Conservation (phyloP, 202 grass and related monocot genomes). For the Digitaria exilis region DNA sequence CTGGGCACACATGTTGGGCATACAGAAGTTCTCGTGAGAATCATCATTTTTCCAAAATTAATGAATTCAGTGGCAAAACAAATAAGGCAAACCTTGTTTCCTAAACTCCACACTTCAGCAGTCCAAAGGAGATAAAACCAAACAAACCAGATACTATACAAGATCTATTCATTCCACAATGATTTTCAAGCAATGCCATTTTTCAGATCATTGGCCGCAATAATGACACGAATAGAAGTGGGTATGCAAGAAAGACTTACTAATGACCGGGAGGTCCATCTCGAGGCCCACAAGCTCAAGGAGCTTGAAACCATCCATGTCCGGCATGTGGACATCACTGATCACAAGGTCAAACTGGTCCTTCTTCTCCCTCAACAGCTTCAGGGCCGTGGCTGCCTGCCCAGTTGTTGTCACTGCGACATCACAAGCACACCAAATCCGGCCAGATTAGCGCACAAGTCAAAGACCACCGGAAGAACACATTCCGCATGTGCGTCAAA, state of each 20-base stretch:
- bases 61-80: conserved; percentile 4
- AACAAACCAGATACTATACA: conserved; percentile 3
- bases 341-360: conserved; percentile 92
- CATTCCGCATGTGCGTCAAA: conserved; percentile 1
- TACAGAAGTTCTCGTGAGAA: background rate
- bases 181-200: conserved; percentile 13
- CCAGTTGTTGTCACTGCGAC: conserved; percentile 81
- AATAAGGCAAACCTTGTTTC: background rate
- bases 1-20: background rate
- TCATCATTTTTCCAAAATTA: background rate
- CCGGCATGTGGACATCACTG: conserved; percentile 97
- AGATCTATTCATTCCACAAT: conserved; percentile 32
- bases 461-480: background rate
- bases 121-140: background rate
- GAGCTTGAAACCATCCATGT: conserved; percentile 98
- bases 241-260: conserved; percentile 49
- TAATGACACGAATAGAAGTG: background rate
- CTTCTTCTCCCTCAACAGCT: conserved; percentile 91
- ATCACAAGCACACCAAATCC: conserved; percentile 28
- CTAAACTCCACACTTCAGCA: background rate
- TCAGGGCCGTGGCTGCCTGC: conserved; percentile 72
- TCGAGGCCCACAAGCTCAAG: conserved; percentile 93
- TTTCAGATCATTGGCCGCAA: conserved; percentile 18
- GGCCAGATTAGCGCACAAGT: background rate
- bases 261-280: conserved; percentile 98